These are phyloP conservation scores for Penicillium sclerotiorum DNA, from an alignment of 2,329 filamentous ascomycete species.

Conservation along the genomic window DNA sequence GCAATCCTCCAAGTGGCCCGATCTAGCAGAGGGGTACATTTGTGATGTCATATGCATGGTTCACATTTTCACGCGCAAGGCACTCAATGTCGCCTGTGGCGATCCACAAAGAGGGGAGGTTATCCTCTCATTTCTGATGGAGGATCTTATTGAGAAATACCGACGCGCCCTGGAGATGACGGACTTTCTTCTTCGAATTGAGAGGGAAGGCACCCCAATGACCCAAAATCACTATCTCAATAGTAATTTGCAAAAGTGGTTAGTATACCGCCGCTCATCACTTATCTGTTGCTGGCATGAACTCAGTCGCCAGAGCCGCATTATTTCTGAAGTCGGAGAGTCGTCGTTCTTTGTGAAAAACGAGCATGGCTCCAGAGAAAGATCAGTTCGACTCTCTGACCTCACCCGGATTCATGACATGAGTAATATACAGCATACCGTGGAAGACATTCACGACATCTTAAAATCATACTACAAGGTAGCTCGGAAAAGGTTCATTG, in stretches of 20 bases:
- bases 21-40: conserved; percentile 53
- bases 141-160: conserved; percentile 53
- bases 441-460: conserved; percentile 62
- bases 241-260: conserved; percentile 30
- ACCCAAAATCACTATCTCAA: conserved; percentile 10
- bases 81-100: conserved; percentile 48
- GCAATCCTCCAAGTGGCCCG: conserved; percentile 59
- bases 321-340: not conserved
- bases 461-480: conserved; percentile 65
- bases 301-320: conserved; percentile 1
- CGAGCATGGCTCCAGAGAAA: not conserved
- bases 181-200: conserved; percentile 57
- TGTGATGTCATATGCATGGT: conserved; percentile 55
- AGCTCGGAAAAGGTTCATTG: conserved; percentile 63
- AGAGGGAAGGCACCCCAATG: conserved; percentile 35
- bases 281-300: not conserved
- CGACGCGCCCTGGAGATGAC: conserved; percentile 50
- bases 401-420: conserved; percentile 8
- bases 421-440: conserved; percentile 20
- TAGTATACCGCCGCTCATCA: not conserved
- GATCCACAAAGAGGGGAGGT: conserved; percentile 48
- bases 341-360: conserved; percentile 1
- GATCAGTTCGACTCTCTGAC: conserved; percentile 8
- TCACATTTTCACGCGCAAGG: conserved; percentile 54
- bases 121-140: conserved; percentile 50